Evolutionary conservation across 140 eudicot species (phyloP).

Genomic region (Senecio squalidus): DNA sequence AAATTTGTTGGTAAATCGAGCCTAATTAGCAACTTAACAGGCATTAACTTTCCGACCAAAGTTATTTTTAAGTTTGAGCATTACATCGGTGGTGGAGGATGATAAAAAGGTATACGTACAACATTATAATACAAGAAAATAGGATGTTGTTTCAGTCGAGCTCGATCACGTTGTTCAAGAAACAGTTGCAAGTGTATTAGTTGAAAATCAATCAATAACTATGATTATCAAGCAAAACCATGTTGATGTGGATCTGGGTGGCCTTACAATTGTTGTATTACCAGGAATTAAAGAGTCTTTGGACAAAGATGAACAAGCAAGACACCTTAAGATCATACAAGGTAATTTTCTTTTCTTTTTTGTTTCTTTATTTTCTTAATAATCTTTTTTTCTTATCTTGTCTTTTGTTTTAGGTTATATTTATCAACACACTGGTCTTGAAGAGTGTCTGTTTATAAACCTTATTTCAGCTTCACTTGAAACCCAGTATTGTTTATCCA

Average conservation of each 20-base stretch:
- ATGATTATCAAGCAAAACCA: neutral
- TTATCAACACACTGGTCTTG: neutral
- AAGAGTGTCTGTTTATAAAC: neutral
- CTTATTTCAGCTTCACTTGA: neutral
- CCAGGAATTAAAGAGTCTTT: neutral
- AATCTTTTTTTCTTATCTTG: too few species aligned
- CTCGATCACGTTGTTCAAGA: neutral
- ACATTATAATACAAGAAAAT: too few species aligned
- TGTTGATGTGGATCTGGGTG: too few species aligned
- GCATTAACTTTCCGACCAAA: neutral
- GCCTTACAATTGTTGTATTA: neutral
- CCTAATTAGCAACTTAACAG: neutral
- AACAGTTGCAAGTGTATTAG: neutral
- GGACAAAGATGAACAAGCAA: neutral
- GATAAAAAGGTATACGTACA: too few species aligned
- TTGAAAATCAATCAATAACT: too few species aligned
- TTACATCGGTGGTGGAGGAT: too few species aligned
- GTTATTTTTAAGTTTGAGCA: neutral
- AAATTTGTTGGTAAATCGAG: neutral
- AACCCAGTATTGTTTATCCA: neutral
- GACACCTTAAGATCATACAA: neutral
- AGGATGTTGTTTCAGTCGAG: neutral
- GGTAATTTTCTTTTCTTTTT: neutral
- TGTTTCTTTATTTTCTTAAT: too few species aligned
- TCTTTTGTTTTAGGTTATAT: neutral